Evolutionary conservation across 192 early-diverging fungal species (phyloP).

Genomic region (Entophlyctis luteolus): DNA sequence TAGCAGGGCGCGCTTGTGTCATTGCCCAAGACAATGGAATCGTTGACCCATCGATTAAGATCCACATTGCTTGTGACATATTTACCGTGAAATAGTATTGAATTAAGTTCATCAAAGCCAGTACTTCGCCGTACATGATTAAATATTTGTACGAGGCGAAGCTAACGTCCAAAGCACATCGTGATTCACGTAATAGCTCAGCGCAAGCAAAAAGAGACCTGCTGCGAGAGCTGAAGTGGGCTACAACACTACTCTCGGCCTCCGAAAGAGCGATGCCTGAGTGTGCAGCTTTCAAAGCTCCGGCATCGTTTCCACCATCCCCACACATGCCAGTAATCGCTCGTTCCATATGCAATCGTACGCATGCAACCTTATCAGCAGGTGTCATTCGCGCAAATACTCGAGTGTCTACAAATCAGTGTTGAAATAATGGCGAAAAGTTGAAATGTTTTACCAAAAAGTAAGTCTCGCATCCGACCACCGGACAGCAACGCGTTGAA

Average conservation of each 20-base stretch:
- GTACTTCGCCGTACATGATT: constrained; percentile 65
- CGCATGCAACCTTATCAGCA: constrained; percentile 69
- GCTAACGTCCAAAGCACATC: constrained; percentile 69
- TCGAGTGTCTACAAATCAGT: constrained; percentile 61
- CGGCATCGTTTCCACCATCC: constrained; percentile 84
- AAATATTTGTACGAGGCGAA: constrained; percentile 74
- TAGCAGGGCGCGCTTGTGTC: constrained; percentile 61
- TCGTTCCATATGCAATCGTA: constrained; percentile 73
- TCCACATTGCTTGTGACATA: constrained; percentile 68
- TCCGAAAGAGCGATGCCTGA: constrained; percentile 78
- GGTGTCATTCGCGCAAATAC: constrained; percentile 80
- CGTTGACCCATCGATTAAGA: constrained; percentile 70
- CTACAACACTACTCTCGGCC: constrained; percentile 77
- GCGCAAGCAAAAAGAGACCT: constrained; percentile 65
- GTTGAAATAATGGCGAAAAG: no score
- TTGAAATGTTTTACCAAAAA: constrained; percentile 49
- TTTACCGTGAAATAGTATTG: constrained; percentile 78
- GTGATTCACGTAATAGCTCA: constrained; percentile 67
- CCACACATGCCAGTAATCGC: constrained; percentile 82
- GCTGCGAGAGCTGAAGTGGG: constrained; percentile 69
- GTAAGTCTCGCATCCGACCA: constrained; percentile 46
- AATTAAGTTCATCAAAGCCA: constrained; percentile 64
- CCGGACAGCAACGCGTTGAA: constrained; percentile 50
- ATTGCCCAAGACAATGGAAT: constrained; percentile 63
- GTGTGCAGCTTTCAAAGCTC: constrained; percentile 75